Conservation (phyloP, 345 rosid species). For the Brassica incana region DNA sequence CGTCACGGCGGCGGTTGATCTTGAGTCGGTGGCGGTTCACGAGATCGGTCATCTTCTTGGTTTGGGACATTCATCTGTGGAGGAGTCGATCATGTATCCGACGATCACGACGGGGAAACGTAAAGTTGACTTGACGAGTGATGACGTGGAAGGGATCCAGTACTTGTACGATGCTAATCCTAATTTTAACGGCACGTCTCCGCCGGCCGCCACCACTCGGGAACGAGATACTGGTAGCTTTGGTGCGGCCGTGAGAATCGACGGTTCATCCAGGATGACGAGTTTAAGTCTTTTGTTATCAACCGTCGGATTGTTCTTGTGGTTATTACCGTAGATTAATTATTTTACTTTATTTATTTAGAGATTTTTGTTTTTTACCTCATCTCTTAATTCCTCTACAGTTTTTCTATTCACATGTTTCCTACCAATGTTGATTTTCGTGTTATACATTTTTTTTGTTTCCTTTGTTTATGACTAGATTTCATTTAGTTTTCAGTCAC, state of each 20-base stretch:
- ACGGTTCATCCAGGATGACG: conserved; percentile 31
- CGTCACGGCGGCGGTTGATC: conserved; percentile 58
- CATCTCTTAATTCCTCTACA: neutral
- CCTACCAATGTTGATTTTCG: conserved; percentile 9
- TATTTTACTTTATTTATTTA: conserved; percentile 1
- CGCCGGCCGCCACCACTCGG: conserved; percentile 35
- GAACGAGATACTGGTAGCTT: conserved; percentile 51
- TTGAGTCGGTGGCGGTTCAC: conserved; percentile 91
- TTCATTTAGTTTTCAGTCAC: neutral
- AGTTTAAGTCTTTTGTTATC: conserved; percentile 29
- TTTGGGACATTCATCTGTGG: conserved; percentile 84
- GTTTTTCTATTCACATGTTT: neutral
- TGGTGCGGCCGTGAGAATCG: conserved; percentile 27
- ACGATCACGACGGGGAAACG: conserved; percentile 60
- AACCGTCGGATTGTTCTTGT: conserved; percentile 44
- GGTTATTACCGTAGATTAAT: conserved; percentile 27
- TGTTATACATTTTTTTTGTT: neutral
- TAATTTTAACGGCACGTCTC: conserved; percentile 51
- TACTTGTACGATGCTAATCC: conserved; percentile 78
- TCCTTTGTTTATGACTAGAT: neutral
- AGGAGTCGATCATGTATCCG: conserved; percentile 81
- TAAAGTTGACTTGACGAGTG: conserved; percentile 58
- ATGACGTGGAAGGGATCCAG: conserved; percentile 76
- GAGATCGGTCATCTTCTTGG: conserved; percentile 96
- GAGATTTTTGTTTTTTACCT: neutral